Evolutionary conservation across 768 basidiomycete species (phyloP), one percentile per base, ranked within the genome.

Genomic region (Amanita rubescens): DNA sequence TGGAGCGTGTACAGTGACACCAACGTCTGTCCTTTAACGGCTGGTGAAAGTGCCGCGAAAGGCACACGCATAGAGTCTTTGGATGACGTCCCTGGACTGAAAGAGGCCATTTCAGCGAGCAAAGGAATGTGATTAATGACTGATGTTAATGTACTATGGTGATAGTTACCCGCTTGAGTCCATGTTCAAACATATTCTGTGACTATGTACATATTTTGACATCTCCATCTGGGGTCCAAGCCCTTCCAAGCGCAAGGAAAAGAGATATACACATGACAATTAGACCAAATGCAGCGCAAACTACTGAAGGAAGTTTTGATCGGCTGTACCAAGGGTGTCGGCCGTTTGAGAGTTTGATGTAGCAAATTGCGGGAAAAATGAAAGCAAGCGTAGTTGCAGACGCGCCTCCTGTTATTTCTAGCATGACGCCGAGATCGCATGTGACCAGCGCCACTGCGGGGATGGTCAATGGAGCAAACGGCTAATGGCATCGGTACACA

Each of bases 391-490:
- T 83, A 0, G 93, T 92, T 5, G 90, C 90, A 12, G 90, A 90
- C 10, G 90, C 79, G n/a, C 95, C 95, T n/a, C 96, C 96, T 0
- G 94, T 94, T 41, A 99, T 88, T 72, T 99, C 96, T 35, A 99
- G 84, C 72, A 95, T 96, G 42, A 97, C 87, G n/a, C 96, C 96
- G 12, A 99, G 79, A 67, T 99, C 95, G 65, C 94, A 96, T 1
- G 95, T 97, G 54, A 94, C 76, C 51, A 97, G 76, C 4, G 95
- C 82, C 55, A 96, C 94, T 94, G 51, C n/a, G 42, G 24, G 12
- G 49, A 49, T 47, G 49, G 49, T 61, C 14, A 61, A 47, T 22
- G 25, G 46, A 30, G 35, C 19, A 3, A 11, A 41, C 5, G 10
- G 20, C 25, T 19, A 19, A 44, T 22, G n/a, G 22, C 17, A 55